Base-by-base conservation (phyloP, 1,284 basidiomycete species). In the Puccinia sorghi region DNA sequence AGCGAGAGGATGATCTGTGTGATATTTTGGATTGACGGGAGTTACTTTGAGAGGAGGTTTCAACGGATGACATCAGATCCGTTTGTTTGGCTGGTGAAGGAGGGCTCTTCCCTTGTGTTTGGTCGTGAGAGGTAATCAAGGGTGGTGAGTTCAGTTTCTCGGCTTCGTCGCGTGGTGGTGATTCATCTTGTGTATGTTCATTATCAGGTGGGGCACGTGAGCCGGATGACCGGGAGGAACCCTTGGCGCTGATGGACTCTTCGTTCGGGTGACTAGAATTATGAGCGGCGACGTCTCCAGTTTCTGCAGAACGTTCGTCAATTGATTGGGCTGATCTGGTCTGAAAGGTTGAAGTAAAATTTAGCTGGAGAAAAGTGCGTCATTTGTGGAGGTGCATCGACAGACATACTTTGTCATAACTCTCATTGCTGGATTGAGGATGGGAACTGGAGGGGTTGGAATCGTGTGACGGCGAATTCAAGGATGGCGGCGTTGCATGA, bases 391-490 rank as follows among this genome's bases (percentile, higher is more conserved):
- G n/a, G 17, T 7, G 20, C 7, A 17, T 5, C 39, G 59, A 61
- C 4, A 46, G 13, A 46, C 61, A 25, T 8, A 64, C 61, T 43
- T 43, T n/a, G 12, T 43, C n/a, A 22, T 9, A 2, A 39, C 59
- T 63, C 39, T n/a, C 39, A 22, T 64, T 12, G 41, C 61, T 64
- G 20, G 39, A 12, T 64, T 64, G 61, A 3, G 61, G 61, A 15
- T 43, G 41, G 25, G 61, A 46, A 22, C 61, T 22, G 22, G 61
- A 57, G 54, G 22, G 25, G 54, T 27, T 15, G 12, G 50, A 52
- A 52, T n/a, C 50, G 6, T 52, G 50, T 7, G 50, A 17, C 50
- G 6, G 50, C 6, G 50, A n/a, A n/a, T 52, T 52, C 7, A 17
- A n/a, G 20, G 50, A 52, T 52, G 50, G 50, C 25, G 15, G 41